These are phyloP conservation scores for Vigna angularis DNA, from an alignment of 306 rosid genomes.

Conservation along the genomic window DNA sequence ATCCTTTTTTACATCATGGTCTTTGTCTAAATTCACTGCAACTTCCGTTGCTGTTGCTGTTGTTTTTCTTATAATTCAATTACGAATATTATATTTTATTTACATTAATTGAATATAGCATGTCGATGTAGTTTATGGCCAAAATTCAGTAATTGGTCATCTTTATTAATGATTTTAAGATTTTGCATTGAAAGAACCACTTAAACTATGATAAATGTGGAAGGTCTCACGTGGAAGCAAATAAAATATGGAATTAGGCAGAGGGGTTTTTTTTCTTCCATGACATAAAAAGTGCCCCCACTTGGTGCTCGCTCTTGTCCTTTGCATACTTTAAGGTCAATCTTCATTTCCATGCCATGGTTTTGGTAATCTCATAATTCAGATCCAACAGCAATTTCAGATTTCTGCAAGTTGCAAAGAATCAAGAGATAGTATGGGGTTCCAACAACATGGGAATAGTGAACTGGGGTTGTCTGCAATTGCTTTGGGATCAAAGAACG, in stretches of 20 bases:
- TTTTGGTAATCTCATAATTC: constrained; percentile 24
- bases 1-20: no score
- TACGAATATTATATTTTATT: not conserved
- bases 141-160: not conserved
- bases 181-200: constrained; percentile 43
- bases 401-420: constrained; percentile 4
- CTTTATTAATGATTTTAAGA: constrained; percentile 13
- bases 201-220: constrained; percentile 25
- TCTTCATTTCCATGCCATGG: constrained; percentile 6
- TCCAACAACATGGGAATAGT: constrained; percentile 62
- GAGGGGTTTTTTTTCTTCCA: constrained; percentile 31
- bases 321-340: not conserved
- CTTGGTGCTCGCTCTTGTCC: constrained; percentile 17
- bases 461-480: constrained; percentile 61
- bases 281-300: constrained; percentile 25
- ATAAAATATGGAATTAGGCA: not conserved
- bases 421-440: constrained; percentile 49
- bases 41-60: no score
- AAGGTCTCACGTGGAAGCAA: not conserved
- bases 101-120: not conserved
- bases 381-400: constrained; percentile 18
- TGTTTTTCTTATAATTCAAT: not conserved
- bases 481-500: constrained; percentile 65
- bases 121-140: not conserved
- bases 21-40: no score